Evolutionary conservation across 116 monocot genomes (phyloP).

Genomic region (Dioscorea cayenensis): DNA sequence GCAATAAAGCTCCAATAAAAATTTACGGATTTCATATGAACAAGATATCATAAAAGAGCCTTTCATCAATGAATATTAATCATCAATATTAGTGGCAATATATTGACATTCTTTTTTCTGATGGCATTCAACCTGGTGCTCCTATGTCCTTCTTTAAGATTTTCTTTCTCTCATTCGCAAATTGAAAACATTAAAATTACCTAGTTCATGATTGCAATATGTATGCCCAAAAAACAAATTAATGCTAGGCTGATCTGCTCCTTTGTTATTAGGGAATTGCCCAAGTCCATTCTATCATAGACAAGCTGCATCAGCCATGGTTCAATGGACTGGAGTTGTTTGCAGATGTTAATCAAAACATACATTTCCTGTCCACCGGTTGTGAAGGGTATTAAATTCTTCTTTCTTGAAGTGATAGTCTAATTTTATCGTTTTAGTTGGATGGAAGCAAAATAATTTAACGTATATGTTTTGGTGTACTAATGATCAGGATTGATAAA

Average conservation of each 20-base stretch:
- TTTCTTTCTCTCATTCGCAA: too few species aligned
- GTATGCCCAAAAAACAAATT: background rate
- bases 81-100: too few species aligned
- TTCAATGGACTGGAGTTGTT: constrained; percentile 54
- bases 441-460: background rate
- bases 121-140: too few species aligned
- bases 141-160: too few species aligned
- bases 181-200: too few species aligned
- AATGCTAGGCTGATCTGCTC: background rate
- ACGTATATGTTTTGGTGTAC: background rate
- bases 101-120: too few species aligned
- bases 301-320: constrained; percentile 37
- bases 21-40: too few species aligned
- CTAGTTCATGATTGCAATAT: too few species aligned
- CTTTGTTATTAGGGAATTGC: constrained; percentile 26
- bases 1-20: too few species aligned
- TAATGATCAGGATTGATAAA: constrained; percentile 49
- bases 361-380: constrained; percentile 67
- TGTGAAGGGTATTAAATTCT: constrained; percentile 44
- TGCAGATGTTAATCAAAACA: constrained; percentile 36
- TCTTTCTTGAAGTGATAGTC: constrained; percentile 1
- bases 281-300: constrained; percentile 16
- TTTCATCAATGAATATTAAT: too few species aligned
- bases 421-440: too few species aligned
- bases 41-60: too few species aligned